These are phyloP conservation scores for Lentinula guzmanii DNA, from an alignment of 768 basidiomycete genomes.

Conservation along the genomic window DNA sequence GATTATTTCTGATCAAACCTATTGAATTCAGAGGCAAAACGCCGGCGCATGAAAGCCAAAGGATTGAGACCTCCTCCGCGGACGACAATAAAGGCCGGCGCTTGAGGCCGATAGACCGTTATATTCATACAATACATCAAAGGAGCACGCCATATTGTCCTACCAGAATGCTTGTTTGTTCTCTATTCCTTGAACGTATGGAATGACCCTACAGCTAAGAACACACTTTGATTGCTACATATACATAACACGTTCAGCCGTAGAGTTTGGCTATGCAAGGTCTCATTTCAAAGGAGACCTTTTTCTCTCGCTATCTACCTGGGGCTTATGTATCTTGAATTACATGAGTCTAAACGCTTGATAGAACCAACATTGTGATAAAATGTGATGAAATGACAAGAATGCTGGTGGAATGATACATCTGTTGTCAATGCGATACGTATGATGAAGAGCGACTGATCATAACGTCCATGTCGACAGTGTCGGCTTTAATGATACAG, in stretches of 20 bases:
- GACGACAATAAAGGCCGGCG: constrained; percentile 23
- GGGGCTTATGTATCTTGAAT: neutral
- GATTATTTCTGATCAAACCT: constrained; percentile 2
- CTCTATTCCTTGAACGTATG: no score
- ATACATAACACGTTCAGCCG: no score
- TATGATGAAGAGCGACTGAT: neutral
- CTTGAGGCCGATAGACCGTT: neutral
- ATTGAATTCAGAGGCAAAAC: constrained; percentile 53
- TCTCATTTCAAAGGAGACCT: no score
- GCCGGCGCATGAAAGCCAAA: constrained; percentile 70
- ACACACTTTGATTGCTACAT: no score
- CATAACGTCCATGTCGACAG: no score
- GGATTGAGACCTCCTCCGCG: constrained; percentile 64
- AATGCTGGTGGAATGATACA: neutral
- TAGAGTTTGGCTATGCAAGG: no score
- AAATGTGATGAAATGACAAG: neutral
- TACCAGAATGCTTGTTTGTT: no score
- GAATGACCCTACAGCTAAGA: no score
- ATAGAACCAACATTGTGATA: neutral
- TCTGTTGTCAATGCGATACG: neutral
- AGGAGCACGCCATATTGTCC: no score
- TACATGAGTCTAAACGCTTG: neutral
- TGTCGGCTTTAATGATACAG: no score
- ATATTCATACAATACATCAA: neutral
- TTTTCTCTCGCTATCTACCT: neutral